These are phyloP conservation scores for Syzygium syzygioides DNA, from an alignment of 441 rosid species.

Conservation along the genomic window DNA sequence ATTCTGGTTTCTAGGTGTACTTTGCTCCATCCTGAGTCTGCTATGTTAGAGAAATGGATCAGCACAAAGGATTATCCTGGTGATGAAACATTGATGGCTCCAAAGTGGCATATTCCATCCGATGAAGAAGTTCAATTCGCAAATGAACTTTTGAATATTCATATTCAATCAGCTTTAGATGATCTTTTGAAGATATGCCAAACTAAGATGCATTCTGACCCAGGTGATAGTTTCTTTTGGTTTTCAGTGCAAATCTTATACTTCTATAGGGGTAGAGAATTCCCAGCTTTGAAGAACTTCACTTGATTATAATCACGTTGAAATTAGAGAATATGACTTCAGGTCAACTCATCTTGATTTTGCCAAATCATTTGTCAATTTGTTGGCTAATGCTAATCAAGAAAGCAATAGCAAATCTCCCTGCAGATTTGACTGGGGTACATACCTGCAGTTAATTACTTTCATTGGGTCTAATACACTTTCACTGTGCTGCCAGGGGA, in stretches of 20 bases:
- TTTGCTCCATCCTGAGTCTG: constrained; percentile 75
- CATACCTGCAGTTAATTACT: not conserved
- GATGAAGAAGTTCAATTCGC: constrained; percentile 93
- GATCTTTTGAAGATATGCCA: constrained; percentile 84
- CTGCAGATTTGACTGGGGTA: not conserved
- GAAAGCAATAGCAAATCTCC: not conserved
- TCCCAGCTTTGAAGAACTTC: constrained; percentile 2
- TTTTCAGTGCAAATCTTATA: not conserved
- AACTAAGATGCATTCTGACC: constrained; percentile 73
- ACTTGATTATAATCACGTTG: not conserved
- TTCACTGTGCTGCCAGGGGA: constrained; percentile 50
- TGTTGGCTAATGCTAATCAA: not conserved
- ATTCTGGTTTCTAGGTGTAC: constrained; percentile 53
- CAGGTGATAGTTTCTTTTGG: constrained; percentile 45
- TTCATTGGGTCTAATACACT: not conserved
- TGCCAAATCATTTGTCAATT: not conserved
- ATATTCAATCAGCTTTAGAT: constrained; percentile 87
- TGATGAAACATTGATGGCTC: constrained; percentile 42
- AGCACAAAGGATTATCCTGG: constrained; percentile 75
- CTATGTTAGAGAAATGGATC: constrained; percentile 87
- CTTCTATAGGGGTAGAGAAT: not conserved
- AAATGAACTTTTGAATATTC: constrained; percentile 85
- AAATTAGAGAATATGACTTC: not conserved
- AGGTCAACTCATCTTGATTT: not conserved
- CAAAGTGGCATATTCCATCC: constrained; percentile 93